Evolutionary conservation across 2,329 filamentous ascomycete species (phyloP), one percentile per base, ranked within the genome.

Genomic region (Sodiomyces alkalinus): DNA sequence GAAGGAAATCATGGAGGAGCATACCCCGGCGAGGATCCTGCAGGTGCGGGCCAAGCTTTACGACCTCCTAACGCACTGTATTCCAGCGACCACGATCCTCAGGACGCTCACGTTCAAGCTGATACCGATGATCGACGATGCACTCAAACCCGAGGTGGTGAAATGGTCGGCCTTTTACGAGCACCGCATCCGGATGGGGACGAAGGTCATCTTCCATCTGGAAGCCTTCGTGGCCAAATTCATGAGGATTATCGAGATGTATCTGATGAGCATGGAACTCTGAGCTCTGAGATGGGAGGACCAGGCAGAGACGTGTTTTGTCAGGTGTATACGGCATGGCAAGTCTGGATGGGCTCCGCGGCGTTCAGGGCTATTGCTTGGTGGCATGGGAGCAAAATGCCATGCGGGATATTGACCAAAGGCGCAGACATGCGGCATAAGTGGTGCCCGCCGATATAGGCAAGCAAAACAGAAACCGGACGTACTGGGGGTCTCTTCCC

Each of bases 171-270:
- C 90, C 0, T 96, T 94, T 46, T 98, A 92, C 52, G 92, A 98
- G 54, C 90, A 98, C 52, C 71, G 90, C 35, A 81, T 96, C 55
- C 81, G 81, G 49, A 79, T 79, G 41, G 90, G 90, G 28, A 85
- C 69, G 34, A 98, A 98, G 64, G 80, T 92, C 33, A 96, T 98
- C 37, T 98, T 98, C 55, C 92, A 98, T 47, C 61, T 98, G 4
- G 92, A 98, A 55, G 90, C 90, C 4, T 98, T 98, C 54, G 90
- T 98, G 33, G 87, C 87, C 33, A 96, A 94, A 59, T 93, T 96
- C 51, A 96, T 98, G 87, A 73, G 87, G 42, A 73, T 96, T 41
- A 70, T 87, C 38, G 90, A 98, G 60, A 87, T 85, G 74, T 92
- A 74, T 47, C 54, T 77, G 32, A 87, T 92, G 80, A 81, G 76